Percentiles rank a stretch among this genome's conserved stretches.
Evolutionary conservation across 768 basidiomycete species (phyloP).

Genomic region (Phaeolepiota aurea): DNA sequence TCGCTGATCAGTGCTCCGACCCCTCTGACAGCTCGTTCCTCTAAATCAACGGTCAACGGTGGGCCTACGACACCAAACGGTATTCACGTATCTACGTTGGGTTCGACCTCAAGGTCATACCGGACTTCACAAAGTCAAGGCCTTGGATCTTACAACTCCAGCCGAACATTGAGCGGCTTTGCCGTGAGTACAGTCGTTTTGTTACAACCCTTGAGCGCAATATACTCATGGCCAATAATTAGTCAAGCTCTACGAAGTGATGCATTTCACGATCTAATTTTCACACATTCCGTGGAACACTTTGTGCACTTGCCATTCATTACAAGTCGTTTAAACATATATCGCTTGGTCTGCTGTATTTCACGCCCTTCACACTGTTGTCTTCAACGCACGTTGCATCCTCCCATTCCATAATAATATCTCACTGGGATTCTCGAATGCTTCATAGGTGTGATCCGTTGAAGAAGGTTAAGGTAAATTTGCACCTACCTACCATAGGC

Average conservation of each 20-base stretch:
- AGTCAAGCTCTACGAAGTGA: conserved; percentile 37
- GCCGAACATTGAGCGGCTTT: conserved; percentile 64
- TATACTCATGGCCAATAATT: conserved; percentile 8
- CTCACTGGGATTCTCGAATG: no score
- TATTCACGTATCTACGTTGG: conserved; percentile 47
- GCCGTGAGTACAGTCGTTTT: conserved; percentile 38
- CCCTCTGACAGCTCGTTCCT: conserved; percentile 71
- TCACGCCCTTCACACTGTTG: neutral
- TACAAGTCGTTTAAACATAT: neutral
- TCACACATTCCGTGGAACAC: conserved; percentile 3
- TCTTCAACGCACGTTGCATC: neutral
- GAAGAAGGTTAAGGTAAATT: no score
- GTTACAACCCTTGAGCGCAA: neutral
- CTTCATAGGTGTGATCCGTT: no score
- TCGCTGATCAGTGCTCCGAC: conserved; percentile 86
- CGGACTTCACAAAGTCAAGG: conserved; percentile 62
- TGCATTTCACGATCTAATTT: conserved; percentile 7
- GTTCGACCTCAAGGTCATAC: conserved; percentile 52
- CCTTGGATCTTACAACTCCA: conserved; percentile 68
- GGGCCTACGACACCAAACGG: conserved; percentile 51
- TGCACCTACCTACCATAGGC: no score
- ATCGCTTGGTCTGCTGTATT: conserved; percentile 4
- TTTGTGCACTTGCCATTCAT: neutral
- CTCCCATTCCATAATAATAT: no score
- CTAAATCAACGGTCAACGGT: conserved; percentile 45